Conservation (phyloP, 163 green algal species). For the Scenedesmus sp. region DNA sequence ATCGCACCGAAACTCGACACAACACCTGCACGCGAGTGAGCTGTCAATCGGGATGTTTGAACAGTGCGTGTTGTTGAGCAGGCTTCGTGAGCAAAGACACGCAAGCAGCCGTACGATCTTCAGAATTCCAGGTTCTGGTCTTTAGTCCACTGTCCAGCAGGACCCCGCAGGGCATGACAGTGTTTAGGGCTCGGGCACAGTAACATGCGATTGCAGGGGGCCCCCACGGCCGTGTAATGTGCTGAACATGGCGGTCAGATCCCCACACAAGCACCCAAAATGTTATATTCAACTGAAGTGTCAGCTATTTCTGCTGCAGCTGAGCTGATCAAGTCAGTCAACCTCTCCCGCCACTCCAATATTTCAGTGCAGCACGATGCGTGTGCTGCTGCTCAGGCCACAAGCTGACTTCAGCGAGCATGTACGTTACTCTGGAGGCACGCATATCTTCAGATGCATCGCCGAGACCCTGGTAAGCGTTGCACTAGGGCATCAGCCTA, state of each 20-base stretch:
- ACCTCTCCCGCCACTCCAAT: background rate
- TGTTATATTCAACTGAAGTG: background rate
- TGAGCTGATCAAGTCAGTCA: background rate
- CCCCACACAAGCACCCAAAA: background rate
- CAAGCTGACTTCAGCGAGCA: background rate
- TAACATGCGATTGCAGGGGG: background rate
- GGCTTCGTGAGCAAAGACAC: background rate
- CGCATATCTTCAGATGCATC: conserved; percentile 59
- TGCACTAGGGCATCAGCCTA: background rate
- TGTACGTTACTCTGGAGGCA: conserved; percentile 48
- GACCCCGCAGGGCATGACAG: background rate
- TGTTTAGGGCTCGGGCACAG: background rate
- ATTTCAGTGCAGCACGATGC: background rate
- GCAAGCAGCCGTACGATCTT: background rate
- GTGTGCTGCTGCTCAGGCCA: conserved; percentile 8
- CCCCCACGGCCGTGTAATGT: background rate
- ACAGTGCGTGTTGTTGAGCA: conserved; percentile 12
- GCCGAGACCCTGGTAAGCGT: conserved; percentile 41
- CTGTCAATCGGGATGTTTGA: background rate
- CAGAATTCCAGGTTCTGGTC: background rate
- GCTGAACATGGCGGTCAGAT: background rate
- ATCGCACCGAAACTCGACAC: background rate
- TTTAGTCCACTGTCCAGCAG: background rate
- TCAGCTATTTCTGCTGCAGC: background rate
- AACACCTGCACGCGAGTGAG: background rate